A percentile compares a stretch with the other conserved stretches of the same genome.
These are phyloP conservation scores for Scedosporium aurantiacum DNA, from an alignment of 2,329 filamentous ascomycete genomes.

Conservation along the genomic window DNA sequence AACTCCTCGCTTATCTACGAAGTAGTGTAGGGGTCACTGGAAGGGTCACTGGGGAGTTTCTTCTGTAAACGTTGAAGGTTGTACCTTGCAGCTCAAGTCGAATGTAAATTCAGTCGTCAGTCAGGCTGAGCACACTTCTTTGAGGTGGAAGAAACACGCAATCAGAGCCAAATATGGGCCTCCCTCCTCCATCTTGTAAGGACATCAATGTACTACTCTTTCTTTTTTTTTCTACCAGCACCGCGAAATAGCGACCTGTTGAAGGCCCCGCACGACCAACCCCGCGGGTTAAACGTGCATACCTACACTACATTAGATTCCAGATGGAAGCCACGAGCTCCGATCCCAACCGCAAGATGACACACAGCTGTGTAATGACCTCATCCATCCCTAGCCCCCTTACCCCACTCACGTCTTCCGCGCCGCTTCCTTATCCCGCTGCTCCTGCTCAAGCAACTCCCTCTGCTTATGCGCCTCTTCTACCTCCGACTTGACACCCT, in stretches of 20 bases:
- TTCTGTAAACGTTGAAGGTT: too few relatives aligned
- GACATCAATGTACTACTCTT: background rate
- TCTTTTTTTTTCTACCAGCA: background rate
- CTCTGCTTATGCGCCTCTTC: constrained; percentile 56
- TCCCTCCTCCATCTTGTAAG: background rate
- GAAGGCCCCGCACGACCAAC: background rate
- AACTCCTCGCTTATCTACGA: too few relatives aligned
- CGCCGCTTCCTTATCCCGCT: constrained; percentile 35
- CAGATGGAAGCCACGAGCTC: background rate
- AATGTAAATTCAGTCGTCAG: too few relatives aligned
- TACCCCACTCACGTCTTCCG: constrained; percentile 10
- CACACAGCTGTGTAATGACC: background rate
- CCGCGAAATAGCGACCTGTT: background rate
- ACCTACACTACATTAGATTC: background rate
- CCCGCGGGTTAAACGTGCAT: background rate
- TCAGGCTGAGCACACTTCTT: too few relatives aligned
- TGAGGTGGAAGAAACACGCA: too few relatives aligned
- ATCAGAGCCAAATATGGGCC: too few relatives aligned
- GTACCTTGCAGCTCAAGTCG: too few relatives aligned
- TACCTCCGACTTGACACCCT: constrained; percentile 72
- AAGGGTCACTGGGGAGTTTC: too few relatives aligned
- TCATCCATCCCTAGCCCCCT: background rate
- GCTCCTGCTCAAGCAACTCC: constrained; percentile 52
- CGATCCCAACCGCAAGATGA: background rate
- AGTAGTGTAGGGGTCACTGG: too few relatives aligned